phyloP scores from a whole-genome alignment of 371 early-diverging fungal species.

The Mortierella sp. region DNA sequence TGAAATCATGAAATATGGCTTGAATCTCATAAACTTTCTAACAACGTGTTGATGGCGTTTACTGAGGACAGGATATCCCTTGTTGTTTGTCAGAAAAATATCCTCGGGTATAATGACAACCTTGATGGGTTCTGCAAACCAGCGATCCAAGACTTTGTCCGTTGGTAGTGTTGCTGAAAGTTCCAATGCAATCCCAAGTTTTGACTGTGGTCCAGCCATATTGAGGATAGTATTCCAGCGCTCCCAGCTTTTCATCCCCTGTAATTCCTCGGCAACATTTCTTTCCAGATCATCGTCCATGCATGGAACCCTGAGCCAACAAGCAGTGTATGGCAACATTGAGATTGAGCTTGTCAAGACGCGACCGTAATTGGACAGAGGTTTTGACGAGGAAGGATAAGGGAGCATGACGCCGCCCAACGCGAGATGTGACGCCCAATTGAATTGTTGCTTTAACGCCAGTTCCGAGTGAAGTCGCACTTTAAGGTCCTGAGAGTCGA shows the following conservation, averaged over 20 bases:
- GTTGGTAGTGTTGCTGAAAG: constrained; percentile 69
- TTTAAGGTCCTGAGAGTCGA: constrained; percentile 67
- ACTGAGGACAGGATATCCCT: constrained; percentile 89
- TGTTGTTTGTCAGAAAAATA: constrained; percentile 81
- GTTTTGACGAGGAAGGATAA: constrained; percentile 54
- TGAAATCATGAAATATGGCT: constrained; percentile 70
- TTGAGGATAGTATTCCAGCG: constrained; percentile 78
- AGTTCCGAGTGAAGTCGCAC: constrained; percentile 71
- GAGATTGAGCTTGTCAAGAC: constrained; percentile 62
- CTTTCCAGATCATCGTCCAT: constrained; percentile 52
- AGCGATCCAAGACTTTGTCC: constrained; percentile 70
- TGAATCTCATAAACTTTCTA: constrained; percentile 70
- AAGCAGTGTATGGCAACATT: constrained; percentile 57
- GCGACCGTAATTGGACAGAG: constrained; percentile 70
- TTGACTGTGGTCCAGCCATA: constrained; percentile 67
- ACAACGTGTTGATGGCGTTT: constrained; percentile 83
- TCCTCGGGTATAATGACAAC: constrained; percentile 78
- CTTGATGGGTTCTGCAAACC: constrained; percentile 92
- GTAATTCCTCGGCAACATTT: constrained; percentile 35
- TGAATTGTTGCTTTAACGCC: constrained; percentile 77
- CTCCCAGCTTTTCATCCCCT: constrained; percentile 64
- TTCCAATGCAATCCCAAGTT: constrained; percentile 74
- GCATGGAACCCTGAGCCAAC: constrained; percentile 57
- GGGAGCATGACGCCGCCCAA: constrained; percentile 71
- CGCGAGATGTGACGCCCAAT: constrained; percentile 82